Conservation (phyloP, 805 yeast genomes). For the Pichia thaimueangensis region DNA sequence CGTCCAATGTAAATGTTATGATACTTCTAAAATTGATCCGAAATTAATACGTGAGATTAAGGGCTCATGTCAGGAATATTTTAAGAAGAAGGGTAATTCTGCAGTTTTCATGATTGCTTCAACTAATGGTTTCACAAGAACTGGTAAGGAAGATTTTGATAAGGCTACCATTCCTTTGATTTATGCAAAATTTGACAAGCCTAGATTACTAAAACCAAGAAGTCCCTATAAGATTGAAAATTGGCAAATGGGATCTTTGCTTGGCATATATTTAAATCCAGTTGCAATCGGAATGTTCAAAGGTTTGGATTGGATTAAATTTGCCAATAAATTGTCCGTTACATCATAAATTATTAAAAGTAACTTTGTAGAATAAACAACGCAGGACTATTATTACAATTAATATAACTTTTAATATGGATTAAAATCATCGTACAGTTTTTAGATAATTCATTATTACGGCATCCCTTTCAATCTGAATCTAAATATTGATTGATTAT, state of each 20-base stretch:
- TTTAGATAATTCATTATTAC: too few relatives aligned
- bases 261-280: conserved; percentile 34
- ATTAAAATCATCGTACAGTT: too few relatives aligned
- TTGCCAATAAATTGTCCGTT: conserved; percentile 14
- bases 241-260: conserved; percentile 35
- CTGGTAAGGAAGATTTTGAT: conserved; percentile 41
- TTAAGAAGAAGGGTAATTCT: conserved; percentile 4
- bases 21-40: conserved; percentile 37
- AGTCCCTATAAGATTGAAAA: conserved; percentile 29
- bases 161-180: conserved; percentile 40
- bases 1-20: conserved; percentile 52
- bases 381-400: too few relatives aligned
- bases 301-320: conserved; percentile 31
- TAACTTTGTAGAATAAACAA: too few relatives aligned
- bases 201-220: conserved; percentile 13
- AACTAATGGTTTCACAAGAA: conserved; percentile 41
- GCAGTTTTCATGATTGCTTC: conserved; percentile 38
- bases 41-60: conserved; percentile 44
- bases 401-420: too few relatives aligned
- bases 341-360: too few relatives aligned
- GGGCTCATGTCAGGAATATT: conserved; percentile 39
- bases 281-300: conserved; percentile 31
- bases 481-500: too few relatives aligned
- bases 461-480: too few relatives aligned
- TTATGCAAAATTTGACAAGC: conserved; percentile 35